A percentile compares a stretch with the other conserved stretches of the same genome.
phyloP scores from a whole-genome alignment of 768 basidiomycete genomes.

The Pisolithus marmoratus region DNA sequence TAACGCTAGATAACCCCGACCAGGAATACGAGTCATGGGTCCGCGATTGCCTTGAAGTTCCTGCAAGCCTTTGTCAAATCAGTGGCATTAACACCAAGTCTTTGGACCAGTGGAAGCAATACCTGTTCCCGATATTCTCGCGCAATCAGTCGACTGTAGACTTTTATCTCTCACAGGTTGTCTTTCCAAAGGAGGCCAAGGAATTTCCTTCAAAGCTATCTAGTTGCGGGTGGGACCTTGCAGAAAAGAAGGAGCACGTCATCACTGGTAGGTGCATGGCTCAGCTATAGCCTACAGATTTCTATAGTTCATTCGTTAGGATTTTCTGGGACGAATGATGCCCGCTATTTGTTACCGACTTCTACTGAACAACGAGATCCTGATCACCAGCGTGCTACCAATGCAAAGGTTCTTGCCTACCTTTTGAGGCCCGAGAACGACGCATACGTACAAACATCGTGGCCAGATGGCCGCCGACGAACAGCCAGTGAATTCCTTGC shows the following conservation, averaged over 20 bases:
- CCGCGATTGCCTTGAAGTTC: constrained; percentile 9
- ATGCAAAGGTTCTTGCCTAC: constrained; percentile 34
- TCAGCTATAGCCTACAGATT: not conserved
- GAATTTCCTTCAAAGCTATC: constrained; percentile 31
- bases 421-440: constrained; percentile 22
- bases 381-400: constrained; percentile 34
- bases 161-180: constrained; percentile 32
- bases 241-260: constrained; percentile 15
- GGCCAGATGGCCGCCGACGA: constrained; percentile 10
- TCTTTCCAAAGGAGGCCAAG: constrained; percentile 35
- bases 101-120: constrained; percentile 13
- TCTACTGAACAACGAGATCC: constrained; percentile 28
- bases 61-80: constrained; percentile 11
- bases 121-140: constrained; percentile 24
- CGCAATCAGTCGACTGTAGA: constrained; percentile 27
- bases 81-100: constrained; percentile 27
- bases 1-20: constrained; percentile 26
- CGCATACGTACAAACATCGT: constrained; percentile 11
- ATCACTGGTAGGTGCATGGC: constrained; percentile 11
- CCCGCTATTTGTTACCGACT: constrained; percentile 32
- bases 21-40: constrained; percentile 31
- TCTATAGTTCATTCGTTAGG: constrained; percentile 9
- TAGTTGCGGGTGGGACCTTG: constrained; percentile 35
- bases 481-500: constrained; percentile 17
- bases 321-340: constrained; percentile 38